Base-by-base conservation (phyloP, 2,329 filamentous ascomycete genomes). In the Ophiostoma triangulosporum region DNA sequence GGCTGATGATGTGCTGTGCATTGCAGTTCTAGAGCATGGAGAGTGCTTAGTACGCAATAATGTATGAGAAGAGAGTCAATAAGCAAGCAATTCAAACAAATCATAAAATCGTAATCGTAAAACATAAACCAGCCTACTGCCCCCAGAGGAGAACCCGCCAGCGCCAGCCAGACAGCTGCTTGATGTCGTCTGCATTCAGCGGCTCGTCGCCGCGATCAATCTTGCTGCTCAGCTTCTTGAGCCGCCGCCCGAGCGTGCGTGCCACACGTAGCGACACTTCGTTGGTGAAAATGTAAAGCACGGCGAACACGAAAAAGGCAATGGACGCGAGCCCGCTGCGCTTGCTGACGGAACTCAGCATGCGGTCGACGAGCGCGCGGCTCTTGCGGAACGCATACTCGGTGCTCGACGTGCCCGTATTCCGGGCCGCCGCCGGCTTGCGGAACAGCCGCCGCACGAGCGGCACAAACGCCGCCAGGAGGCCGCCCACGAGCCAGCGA, bases 211-310 rank as follows among this genome's bases (percentile, higher is more conserved):
- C 73, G 1, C 67, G 61, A 61, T 78, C 73, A 15, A 80, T 66
- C 60, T 73, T 71, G 24, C 65, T 61, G 27, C 66, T 64, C 7
- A 80, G 68, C 48, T 68, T 68, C 65, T 71, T 74, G 48, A 80
- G 60, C 27, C 76, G 66, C 62, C 72, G 74, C 29, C 69, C 67
- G 17, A 77, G 64, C 4, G 76, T 79, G 60, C 68, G 69, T 11
- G 74, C 75, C 3, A 78, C 75, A 4, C 76, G 71, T 48, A 80
- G 62, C 51, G 73, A 69, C 20, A 81, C 76, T 62, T 81, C 77
- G 61, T 77, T 78, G 60, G 73, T 71, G 57, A 81, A 81, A 12
- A 80, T 71, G 62, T 77, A 80, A 36, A 80, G 65, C 20, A 78
- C 73, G 2, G 75, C 73, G 57, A 80, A 74, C 3, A 80, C 74